A percentile compares a stretch with the other conserved stretches of the same genome.
These are phyloP conservation scores for Suillus discolor DNA, from an alignment of 768 basidiomycete genomes.

Conservation along the genomic window DNA sequence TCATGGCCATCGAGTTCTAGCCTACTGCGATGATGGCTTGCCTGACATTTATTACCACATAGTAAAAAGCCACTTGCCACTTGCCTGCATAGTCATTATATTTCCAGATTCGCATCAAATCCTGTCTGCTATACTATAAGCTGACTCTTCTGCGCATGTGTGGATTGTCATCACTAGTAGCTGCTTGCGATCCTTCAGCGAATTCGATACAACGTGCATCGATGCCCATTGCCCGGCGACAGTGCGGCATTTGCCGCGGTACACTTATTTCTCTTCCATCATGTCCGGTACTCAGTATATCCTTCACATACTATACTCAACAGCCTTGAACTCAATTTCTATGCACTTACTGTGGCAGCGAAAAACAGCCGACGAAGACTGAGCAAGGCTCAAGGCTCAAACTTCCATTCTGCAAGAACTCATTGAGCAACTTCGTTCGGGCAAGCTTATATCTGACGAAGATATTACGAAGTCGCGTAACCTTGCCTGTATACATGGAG, in stretches of 20 bases:
- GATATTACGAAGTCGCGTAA: constrained; percentile 58
- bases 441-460: constrained; percentile 44
- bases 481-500: constrained; percentile 45
- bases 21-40: no score
- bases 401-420: constrained; percentile 66
- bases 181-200: no score
- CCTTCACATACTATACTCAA: constrained; percentile 65
- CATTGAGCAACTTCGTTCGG: constrained; percentile 50
- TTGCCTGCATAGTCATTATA: no score
- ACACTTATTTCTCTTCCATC: neutral
- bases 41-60: no score
- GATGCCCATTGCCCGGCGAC: no score
- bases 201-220: no score
- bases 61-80: no score
- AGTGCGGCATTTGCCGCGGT: neutral
- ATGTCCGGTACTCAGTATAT: constrained; percentile 46
- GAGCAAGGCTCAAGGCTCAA: constrained; percentile 55
- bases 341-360: constrained; percentile 65
- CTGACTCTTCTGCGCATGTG: neutral
- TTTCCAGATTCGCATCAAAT: no score
- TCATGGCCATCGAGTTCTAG: neutral
- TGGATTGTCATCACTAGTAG: no score
- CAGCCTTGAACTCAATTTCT: constrained; percentile 66
- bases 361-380: constrained; percentile 52
- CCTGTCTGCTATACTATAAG: neutral